Percentiles rank a stretch among this genome's conserved stretches.
These are phyloP conservation scores for Acrocalymma vagum DNA, from an alignment of 2,329 filamentous ascomycete species.

Conservation along the genomic window DNA sequence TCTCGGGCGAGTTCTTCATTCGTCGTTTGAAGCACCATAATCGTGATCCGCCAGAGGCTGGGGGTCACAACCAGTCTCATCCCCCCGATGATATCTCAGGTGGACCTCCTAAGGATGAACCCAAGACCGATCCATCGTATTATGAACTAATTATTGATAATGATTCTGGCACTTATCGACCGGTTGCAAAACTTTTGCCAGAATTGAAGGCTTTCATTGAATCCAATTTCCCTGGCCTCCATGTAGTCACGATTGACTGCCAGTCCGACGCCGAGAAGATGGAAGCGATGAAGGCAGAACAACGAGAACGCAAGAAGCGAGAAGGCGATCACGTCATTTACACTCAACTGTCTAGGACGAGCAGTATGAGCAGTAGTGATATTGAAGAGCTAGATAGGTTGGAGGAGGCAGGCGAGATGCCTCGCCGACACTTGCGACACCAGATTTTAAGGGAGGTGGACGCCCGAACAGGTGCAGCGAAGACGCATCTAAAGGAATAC, in stretches of 20 bases:
- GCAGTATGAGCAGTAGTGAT: constrained; percentile 63
- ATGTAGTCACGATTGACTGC: constrained; percentile 78
- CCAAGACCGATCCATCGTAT: constrained; percentile 62
- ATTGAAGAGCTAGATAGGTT: constrained; percentile 63
- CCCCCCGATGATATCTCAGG: constrained; percentile 59
- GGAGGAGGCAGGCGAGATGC: constrained; percentile 30
- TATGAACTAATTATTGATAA: constrained; percentile 96
- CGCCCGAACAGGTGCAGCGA: constrained; percentile 30
- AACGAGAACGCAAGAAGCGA: constrained; percentile 76
- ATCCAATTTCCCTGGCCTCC: constrained; percentile 78
- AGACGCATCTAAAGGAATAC: constrained; percentile 34
- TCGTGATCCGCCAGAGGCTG: constrained; percentile 43
- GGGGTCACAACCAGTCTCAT: constrained; percentile 55
- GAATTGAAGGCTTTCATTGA: constrained; percentile 75
- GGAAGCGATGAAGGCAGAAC: constrained; percentile 76
- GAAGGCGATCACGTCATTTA: constrained; percentile 62
- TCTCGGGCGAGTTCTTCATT: constrained; percentile 92
- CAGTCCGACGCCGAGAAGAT: constrained; percentile 75
- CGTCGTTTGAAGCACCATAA: constrained; percentile 68
- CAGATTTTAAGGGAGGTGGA: constrained; percentile 34
- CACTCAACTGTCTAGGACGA: constrained; percentile 58
- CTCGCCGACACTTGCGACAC: constrained; percentile 35
- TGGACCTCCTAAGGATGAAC: constrained; percentile 50
- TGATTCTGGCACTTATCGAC: constrained; percentile 91
- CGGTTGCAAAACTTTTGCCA: constrained; percentile 79